Evolutionary conservation across 139 green algal genomes (phyloP).

Genomic region (Tetradesmus obliquus): DNA sequence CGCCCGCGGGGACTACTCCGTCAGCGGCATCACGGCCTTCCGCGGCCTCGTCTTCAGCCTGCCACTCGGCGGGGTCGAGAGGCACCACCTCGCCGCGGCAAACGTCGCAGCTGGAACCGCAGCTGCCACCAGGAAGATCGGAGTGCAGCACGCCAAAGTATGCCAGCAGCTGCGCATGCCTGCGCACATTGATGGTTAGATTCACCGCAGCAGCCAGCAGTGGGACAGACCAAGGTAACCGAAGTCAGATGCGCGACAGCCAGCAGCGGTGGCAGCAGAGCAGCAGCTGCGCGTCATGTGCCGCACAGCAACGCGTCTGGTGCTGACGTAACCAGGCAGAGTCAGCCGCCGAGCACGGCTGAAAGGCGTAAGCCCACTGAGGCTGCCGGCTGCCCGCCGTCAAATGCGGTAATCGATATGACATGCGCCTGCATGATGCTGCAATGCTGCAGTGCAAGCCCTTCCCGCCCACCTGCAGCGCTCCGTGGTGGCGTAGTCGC

Average conservation of each 20-base stretch:
- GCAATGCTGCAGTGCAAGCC: not conserved
- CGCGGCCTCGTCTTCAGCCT: not conserved
- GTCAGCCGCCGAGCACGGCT: too few relatives aligned
- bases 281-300: not conserved
- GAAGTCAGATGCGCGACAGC: too few relatives aligned
- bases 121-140: constrained; percentile 35
- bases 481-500: not conserved
- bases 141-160: constrained; percentile 67
- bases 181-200: constrained; percentile 43
- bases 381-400: too few relatives aligned
- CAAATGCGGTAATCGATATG: too few relatives aligned
- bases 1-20: not conserved
- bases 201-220: not conserved
- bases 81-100: constrained; percentile 39
- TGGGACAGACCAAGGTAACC: too few relatives aligned
- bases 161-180: constrained; percentile 61
- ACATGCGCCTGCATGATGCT: not conserved
- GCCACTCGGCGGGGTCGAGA: constrained; percentile 3
- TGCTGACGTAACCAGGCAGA: too few relatives aligned
- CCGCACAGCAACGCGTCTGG: too few relatives aligned
- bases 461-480: not conserved
- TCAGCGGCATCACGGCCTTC: not conserved
- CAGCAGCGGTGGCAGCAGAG: not conserved
- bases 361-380: too few relatives aligned
- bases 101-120: constrained; percentile 49